Evolutionary conservation across 2,329 filamentous ascomycete genomes (phyloP), one percentile per base, ranked within the genome.

Genomic region (Juglanconis sp.): DNA sequence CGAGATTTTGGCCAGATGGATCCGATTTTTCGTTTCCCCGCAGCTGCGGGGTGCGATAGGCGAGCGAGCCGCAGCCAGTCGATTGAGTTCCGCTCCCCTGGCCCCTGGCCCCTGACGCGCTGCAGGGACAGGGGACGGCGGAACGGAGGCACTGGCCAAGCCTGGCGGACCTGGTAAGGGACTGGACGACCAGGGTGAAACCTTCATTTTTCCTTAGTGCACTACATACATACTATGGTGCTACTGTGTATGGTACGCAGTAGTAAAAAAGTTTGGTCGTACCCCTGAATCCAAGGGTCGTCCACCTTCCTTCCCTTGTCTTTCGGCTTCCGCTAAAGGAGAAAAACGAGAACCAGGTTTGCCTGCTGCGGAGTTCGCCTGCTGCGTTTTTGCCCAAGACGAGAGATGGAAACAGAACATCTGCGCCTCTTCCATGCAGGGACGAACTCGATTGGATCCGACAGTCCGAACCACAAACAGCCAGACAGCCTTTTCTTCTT

Each of bases 61-160:
- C 44, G 54, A 49, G 35, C 34, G 17, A 49, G 13, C 42, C 24
- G 47, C 44, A 56, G 54, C 34, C 54, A 56, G 32, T 42, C 54
- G 46, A 46, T 50, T 32, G 24, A 36, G 32, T 34, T 42, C 17
- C 46, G 54, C 54, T 42, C 34, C 30, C 7, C 13, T 35, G 36
- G 52, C 52, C 46, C 35, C 17, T 32, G 31, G 30, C 24, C 47
- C 24, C 47, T 32, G 47, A 49, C 30, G 31, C 11, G 52, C 17
- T 38, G 3, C 15, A 17, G 4, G 42, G 13, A 17, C 17, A 15
- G 35, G 36, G 30, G 11, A 9, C 11, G 52, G 53, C 53, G 40
- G 31, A 36, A 42, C n/a, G 38, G 10, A 42, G 24, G 24, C 24
- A 11, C 38, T 38, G 36, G 36, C 8, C 36, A 38, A 24, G 24